Percentiles rank a stretch among this genome's conserved stretches.
These are phyloP conservation scores for Debaryomycetaceae sp. DNA, from an alignment of 1,139 yeast species.

Conservation along the genomic window DNA sequence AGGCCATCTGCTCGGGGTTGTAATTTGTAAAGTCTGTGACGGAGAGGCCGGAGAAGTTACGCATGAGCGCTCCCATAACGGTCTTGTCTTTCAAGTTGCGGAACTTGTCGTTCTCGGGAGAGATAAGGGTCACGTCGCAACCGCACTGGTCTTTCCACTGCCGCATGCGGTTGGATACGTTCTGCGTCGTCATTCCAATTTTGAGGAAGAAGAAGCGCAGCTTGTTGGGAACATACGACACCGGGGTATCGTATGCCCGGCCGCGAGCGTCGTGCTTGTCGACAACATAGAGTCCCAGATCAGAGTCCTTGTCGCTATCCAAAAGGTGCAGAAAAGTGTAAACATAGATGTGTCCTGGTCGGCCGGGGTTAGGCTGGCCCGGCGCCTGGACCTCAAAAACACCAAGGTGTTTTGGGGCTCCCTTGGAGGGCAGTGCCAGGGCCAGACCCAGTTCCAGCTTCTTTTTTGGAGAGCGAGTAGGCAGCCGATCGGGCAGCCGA, in stretches of 20 bases:
- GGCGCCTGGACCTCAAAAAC: background rate
- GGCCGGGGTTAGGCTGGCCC: too few relatives aligned
- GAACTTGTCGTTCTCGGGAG: slow-evolving; percentile 12
- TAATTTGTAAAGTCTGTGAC: background rate
- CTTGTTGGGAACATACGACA: slow-evolving; percentile 26
- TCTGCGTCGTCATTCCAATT: slow-evolving; percentile 45
- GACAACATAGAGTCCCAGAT: slow-evolving; percentile 22
- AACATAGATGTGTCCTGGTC: slow-evolving; percentile 39
- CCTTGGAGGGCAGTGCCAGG: too few relatives aligned
- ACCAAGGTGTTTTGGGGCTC: too few relatives aligned
- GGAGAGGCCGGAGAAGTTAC: background rate
- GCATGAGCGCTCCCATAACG: background rate
- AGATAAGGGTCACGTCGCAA: slow-evolving; percentile 28
- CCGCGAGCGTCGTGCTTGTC: slow-evolving; percentile 18
- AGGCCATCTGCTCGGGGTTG: slow-evolving; percentile 15
- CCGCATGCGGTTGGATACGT: slow-evolving; percentile 28
- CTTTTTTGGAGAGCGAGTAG: too few relatives aligned
- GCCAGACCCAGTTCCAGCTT: too few relatives aligned
- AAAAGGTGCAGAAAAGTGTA: slow-evolving; percentile 39
- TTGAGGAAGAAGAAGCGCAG: slow-evolving; percentile 35
- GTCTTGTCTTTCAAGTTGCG: slow-evolving; percentile 1
- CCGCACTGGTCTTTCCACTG: slow-evolving; percentile 50
- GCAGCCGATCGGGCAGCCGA: too few relatives aligned
- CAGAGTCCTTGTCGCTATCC: slow-evolving; percentile 7
- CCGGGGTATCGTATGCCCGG: slow-evolving; percentile 18